Percentiles rank a stretch among this genome's conserved stretches.
Evolutionary conservation across 208 protist genomes (phyloP).

Genomic region (Leishmania braziliensis): DNA sequence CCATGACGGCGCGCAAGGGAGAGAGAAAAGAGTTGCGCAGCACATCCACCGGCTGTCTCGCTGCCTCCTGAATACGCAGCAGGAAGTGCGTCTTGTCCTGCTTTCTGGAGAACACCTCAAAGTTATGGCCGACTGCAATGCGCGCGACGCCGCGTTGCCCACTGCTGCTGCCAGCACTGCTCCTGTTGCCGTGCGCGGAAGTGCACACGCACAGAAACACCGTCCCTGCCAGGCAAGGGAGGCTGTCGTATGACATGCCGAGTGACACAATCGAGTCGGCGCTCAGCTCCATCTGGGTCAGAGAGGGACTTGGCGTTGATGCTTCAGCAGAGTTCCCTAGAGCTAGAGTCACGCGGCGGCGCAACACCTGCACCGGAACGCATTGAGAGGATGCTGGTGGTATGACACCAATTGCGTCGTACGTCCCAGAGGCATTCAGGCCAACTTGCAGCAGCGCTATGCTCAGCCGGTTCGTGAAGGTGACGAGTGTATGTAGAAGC

Average conservation of each 20-base stretch:
- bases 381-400: conserved; percentile 2
- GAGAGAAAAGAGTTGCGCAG: conserved; percentile 17
- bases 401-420: conserved; percentile 16
- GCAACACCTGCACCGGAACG: conserved; percentile 19
- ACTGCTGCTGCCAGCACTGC: not conserved
- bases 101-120: conserved; percentile 25
- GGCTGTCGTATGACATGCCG: conserved; percentile 64
- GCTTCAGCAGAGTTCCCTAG: not conserved
- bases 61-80: conserved; percentile 27
- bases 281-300: not conserved
- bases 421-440: conserved; percentile 1
- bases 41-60: conserved; percentile 25
- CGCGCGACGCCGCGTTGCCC: conserved; percentile 2
- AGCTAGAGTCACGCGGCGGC: conserved; percentile 20
- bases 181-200: not conserved
- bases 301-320: not conserved
- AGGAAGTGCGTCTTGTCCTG: conserved; percentile 50
- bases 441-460: conserved; percentile 37
- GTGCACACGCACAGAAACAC: conserved; percentile 54
- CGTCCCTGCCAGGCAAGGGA: conserved; percentile 47
- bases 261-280: conserved; percentile 27
- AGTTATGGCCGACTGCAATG: conserved; percentile 37
- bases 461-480: conserved; percentile 55
- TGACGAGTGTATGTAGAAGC: conserved; percentile 46
- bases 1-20: conserved; percentile 26